Base-by-base conservation (phyloP, 2,329 filamentous ascomycete genomes). In the Paramyrothecium roridum region DNA sequence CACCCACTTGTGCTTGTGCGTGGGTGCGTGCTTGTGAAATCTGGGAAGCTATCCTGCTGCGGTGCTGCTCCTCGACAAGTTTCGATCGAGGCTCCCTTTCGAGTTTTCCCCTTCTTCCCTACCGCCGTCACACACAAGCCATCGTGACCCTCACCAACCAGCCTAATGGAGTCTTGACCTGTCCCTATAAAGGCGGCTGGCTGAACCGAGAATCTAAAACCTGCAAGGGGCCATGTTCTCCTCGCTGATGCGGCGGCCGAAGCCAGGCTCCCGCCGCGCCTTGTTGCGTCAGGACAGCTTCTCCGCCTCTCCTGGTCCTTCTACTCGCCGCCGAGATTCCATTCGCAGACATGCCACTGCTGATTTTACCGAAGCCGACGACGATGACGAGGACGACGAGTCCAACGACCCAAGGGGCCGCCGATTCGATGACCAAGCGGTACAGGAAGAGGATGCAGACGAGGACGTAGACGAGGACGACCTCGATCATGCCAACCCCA, bases 351-450 rank as follows among this genome's bases (percentile, higher is more conserved):
- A 84, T 68, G 83, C 84, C 54, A 83, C 81, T 2, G 85, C 84
- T 57, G 85, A 87, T 67, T 87, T 86, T 60, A 87, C 84, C 50
- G 84, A 87, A 65, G 82, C 78, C 40, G 84, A 86, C 56, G 82
- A 85, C 52, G 80, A 79, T 54, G 76, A 80, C 33, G 76, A 75
- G 19, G 71, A 73, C 26, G 70, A 73, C 33, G 69, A 79, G 23
- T 73, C 75, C 17, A 67, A 70, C 46, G 72, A 74, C 19, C 73
- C 76, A 51, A 68, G 65, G 12, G 54, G 65, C 50, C 59, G 57
- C 30, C 54, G 59, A 53, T 64, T 61, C 54, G 61, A 66, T 22
- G 60, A 58, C 33, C 58, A 61, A 53, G 59, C 52, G 53, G 61
- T 83, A 52, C 78, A 81, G 43, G 76, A 76, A 48, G 74, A 74